Base-by-base conservation (phyloP, 192 early-diverging fungal species). In the Jimgerdemannia flammicorona region DNA sequence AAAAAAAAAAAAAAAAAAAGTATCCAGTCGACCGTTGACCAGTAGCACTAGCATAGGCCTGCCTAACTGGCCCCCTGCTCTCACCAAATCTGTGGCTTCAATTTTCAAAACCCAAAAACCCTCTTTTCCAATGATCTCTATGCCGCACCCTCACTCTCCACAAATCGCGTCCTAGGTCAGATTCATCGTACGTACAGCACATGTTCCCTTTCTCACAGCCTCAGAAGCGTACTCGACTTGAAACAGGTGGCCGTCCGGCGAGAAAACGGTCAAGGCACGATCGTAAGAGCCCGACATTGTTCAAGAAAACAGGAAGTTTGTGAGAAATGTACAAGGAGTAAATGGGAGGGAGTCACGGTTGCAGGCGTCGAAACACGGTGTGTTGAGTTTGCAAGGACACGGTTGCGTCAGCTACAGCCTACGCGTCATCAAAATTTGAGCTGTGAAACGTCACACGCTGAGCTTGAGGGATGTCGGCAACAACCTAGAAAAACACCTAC, bases 171-270 rank as follows among this genome's bases (percentile, higher is more conserved):
- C 29, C 29, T 29, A 29, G 29, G 29, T 29, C 29, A 29, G 29
- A 29, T 29, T 7, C 20, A 75, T 40, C 67, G 3, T 72, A 90
- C 91, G 87, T 93, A 98, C 96, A 70, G 94, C 96, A 82, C 96
- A 97, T 44, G 95, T 99, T 73, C 97, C 98, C 83, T 96, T 97
- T 74, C 96, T 88, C 68, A 99, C 97, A 42, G 98, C 97, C 80
- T 98, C 98, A 72, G 95, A 89, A 74, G 98, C 97, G 80, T 99
- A 99, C 84, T 99, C 97, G 79, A 99, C 98, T 91, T 99, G 98
- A 86, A 99, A 99, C 74, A 99, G 84, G 81, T 97, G 97, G 40
- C 98, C 98, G 80, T 99, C 98, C 49, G 98, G 98, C 54, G 97
- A 98, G 80, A 99, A 99, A 75, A 98, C 95, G 68, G 97, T 99